These are phyloP conservation scores for Podila minutissima DNA, from an alignment of 192 early-diverging fungal genomes.

Conservation along the genomic window DNA sequence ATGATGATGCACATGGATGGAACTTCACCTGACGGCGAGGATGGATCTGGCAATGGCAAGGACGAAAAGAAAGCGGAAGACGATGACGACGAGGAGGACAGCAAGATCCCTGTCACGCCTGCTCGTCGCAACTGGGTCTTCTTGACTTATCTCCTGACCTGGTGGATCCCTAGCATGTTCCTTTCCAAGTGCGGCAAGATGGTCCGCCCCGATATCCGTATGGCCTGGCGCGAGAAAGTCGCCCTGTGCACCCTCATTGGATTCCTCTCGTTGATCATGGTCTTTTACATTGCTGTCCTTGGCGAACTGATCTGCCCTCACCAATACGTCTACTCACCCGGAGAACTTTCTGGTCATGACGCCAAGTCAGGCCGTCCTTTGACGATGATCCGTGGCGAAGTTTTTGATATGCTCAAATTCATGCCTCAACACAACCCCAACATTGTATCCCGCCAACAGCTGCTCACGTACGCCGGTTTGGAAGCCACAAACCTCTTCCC, in stretches of 20 bases:
- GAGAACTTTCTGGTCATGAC: slow-evolving; percentile 61
- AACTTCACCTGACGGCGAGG: slow-evolving; percentile 34
- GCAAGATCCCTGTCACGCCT: slow-evolving; percentile 59
- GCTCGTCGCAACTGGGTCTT: slow-evolving; percentile 85
- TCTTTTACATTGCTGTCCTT: slow-evolving; percentile 87
- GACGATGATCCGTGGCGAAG: slow-evolving; percentile 80
- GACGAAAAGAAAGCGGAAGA: slow-evolving; percentile 23
- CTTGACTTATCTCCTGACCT: slow-evolving; percentile 81
- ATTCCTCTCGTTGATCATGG: slow-evolving; percentile 77
- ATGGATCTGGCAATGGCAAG: slow-evolving; percentile 51
- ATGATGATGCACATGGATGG: slow-evolving; percentile 50
- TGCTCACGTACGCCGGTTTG: slow-evolving; percentile 69
- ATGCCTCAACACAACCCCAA: slow-evolving; percentile 63
- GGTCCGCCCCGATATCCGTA: slow-evolving; percentile 79
- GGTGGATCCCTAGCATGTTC: slow-evolving; percentile 83
- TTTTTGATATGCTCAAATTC: slow-evolving; percentile 82
- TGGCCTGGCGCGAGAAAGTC: slow-evolving; percentile 98
- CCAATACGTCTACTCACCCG: slow-evolving; percentile 75
- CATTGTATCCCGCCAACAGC: slow-evolving; percentile 46
- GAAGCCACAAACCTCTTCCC: slow-evolving; percentile 78
- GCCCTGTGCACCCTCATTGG: slow-evolving; percentile 89
- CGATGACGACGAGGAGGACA: slow-evolving; percentile 59
- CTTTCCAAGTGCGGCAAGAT: slow-evolving; percentile 80
- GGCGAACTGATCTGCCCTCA: slow-evolving; percentile 81
- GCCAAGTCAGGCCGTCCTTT: slow-evolving; percentile 56